Evolutionary conservation across 2,329 filamentous ascomycete species (phyloP).

Genomic region (Alternaria consortialis): DNA sequence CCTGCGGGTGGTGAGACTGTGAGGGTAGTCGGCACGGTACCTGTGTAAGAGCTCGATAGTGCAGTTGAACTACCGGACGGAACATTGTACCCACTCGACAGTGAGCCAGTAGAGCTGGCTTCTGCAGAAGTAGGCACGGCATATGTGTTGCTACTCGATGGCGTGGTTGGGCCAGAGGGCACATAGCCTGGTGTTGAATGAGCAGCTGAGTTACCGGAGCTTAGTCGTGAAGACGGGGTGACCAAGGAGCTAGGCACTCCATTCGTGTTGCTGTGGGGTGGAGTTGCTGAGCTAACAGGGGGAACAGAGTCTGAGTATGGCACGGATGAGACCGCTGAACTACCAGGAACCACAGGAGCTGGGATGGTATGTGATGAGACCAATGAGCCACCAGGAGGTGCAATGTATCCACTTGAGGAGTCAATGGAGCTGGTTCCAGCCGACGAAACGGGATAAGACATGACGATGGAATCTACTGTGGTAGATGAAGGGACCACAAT

Average conservation of each 20-base stretch:
- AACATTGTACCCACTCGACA: conserved; percentile 11
- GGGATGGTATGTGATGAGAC: background rate
- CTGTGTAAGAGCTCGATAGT: conserved; percentile 1
- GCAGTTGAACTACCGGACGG: conserved; percentile 4
- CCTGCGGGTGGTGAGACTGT: background rate
- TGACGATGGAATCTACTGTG: conserved; percentile 5
- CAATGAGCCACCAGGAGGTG: conserved; percentile 11
- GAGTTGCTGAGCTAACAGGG: background rate
- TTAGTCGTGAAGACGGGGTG: background rate
- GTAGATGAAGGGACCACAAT: conserved; percentile 7
- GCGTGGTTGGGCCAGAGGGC: background rate
- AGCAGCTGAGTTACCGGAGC: background rate
- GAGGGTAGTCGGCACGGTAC: conserved; percentile 1
- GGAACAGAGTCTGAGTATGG: conserved; percentile 5
- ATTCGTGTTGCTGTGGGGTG: conserved; percentile 5
- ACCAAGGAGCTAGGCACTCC: conserved; percentile 12
- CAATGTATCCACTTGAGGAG: conserved; percentile 9
- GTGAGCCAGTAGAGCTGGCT: conserved; percentile 1
- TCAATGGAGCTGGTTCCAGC: background rate
- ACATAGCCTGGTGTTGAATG: conserved; percentile 7
- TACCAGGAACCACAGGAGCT: background rate
- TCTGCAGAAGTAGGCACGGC: conserved; percentile 2
- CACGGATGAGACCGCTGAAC: background rate
- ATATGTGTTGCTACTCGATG: conserved; percentile 5
- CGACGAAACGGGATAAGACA: conserved; percentile 13